phyloP scores from a whole-genome alignment of 139 green algal genomes.

The Micractinium sp. region DNA sequence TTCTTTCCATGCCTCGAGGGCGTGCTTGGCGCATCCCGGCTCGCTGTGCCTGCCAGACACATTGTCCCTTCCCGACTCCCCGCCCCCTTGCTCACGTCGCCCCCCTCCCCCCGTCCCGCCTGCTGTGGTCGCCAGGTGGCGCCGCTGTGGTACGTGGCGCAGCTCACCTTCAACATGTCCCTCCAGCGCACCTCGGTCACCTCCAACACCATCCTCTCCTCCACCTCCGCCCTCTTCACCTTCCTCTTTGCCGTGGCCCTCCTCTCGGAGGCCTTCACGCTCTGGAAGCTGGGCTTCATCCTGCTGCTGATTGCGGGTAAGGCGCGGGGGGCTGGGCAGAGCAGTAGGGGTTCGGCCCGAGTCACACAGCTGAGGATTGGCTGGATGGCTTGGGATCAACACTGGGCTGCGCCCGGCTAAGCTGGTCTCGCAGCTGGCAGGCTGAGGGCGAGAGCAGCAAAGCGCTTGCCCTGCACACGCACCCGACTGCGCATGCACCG shows the following conservation, averaged over 20 bases:
- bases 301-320: conserved; percentile 73
- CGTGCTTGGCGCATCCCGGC: too few species aligned
- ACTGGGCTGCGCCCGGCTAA: too few species aligned
- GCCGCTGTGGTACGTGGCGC: conserved; percentile 92
- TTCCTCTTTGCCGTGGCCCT: conserved; percentile 73
- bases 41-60: not conserved
- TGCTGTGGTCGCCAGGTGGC: conserved; percentile 52
- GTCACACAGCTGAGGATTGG: too few species aligned
- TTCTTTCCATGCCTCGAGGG: too few species aligned
- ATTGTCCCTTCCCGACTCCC: not conserved
- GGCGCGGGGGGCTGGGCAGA: too few species aligned
- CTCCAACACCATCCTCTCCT: conserved; percentile 94
- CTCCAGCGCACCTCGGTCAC: conserved; percentile 90
- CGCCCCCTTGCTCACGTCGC: not conserved
- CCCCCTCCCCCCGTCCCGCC: not conserved
- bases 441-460: too few species aligned
- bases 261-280: conserved; percentile 64
- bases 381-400: too few species aligned
- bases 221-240: conserved; percentile 90
- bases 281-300: conserved; percentile 76
- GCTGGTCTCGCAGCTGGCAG: too few species aligned
- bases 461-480: too few species aligned
- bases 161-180: conserved; percentile 91
- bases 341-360: too few species aligned
- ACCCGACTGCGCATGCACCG: too few species aligned